Evolutionary conservation across 2,329 filamentous ascomycete species (phyloP).

Genomic region (Apiospora saccharicola): DNA sequence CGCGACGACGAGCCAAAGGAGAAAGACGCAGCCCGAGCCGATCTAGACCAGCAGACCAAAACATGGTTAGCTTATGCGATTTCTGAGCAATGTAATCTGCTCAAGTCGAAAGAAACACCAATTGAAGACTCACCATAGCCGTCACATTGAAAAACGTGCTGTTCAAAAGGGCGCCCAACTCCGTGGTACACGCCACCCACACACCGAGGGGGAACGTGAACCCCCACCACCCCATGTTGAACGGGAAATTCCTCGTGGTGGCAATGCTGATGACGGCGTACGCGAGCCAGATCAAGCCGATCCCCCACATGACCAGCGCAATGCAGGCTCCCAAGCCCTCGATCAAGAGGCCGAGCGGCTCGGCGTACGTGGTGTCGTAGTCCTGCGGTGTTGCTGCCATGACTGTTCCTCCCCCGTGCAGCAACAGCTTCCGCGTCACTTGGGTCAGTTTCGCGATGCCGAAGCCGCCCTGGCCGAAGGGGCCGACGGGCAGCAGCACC

Average conservation of each 20-base stretch:
- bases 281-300: conserved; percentile 44
- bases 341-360: conserved; percentile 45
- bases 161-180: conserved; percentile 48
- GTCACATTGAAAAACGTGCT: conserved; percentile 17
- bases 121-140: background rate
- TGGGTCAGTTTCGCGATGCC: conserved; percentile 53
- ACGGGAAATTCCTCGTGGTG: conserved; percentile 45
- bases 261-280: conserved; percentile 42
- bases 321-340: conserved; percentile 58
- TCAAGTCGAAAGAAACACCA: background rate
- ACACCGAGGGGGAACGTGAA: conserved; percentile 49
- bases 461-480: conserved; percentile 68
- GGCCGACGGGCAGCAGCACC: conserved; percentile 68
- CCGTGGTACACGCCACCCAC: conserved; percentile 47
- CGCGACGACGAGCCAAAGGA: conserved; percentile 53
- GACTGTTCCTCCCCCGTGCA: background rate
- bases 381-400: conserved; percentile 35
- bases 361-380: conserved; percentile 46
- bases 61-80: background rate
- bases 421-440: conserved; percentile 45
- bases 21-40: conserved; percentile 49
- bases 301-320: conserved; percentile 45
- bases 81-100: background rate
- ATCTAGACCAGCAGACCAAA: conserved; percentile 38
- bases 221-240: conserved; percentile 50